Evolutionary conservation across 352 stramenopile genomes (phyloP), one percentile per base, ranked within the genome.

Genomic region (Phytophthora idaei): DNA sequence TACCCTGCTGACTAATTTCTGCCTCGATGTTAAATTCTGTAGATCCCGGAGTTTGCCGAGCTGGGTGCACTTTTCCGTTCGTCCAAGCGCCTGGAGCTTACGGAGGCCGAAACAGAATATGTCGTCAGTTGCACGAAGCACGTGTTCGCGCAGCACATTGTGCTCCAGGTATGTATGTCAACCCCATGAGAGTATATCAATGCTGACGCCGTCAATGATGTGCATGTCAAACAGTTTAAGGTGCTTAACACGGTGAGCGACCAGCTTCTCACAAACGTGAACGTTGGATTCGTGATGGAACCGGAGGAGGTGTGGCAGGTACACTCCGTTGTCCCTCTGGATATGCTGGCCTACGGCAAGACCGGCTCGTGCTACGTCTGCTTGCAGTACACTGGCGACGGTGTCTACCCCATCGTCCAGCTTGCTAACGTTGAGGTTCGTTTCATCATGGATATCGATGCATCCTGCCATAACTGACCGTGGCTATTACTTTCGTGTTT

Each of bases 181-280:
- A 46, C 25, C 27, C 21, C 25, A 57, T 29, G 32, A 56, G 4
- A 21, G 11, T 32, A 14, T 0, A 44, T 21, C 50, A 1, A 57
- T 52, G 62, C 37, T 67, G 21, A 72, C 17, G 28, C 9, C 47
- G 21, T 63, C 15, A 47, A 66, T 53, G 32, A 28, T 61, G 28
- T 68, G 41, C 42, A 27, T 58, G 17, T 36, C 67, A 98, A 21
- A 21, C 85, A 99, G 85, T 99, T 99, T 73, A 92, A 89, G 44
- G 92, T 99, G 59, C 87, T 97, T 51, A 99, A 99, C 85, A 99
- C 98, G 0, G 96, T 99, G 53, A 97, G 98, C 54, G 96, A 99
- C 61, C 97, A 99, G 83, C 83, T 98, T 31, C 81, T 99, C 56
- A 89, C 93, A 3, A 96, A 99, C 68, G 93, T 98, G 21, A 95